Base-by-base conservation (phyloP, 371 early-diverging fungal species). In the Mortierella sp. region DNA sequence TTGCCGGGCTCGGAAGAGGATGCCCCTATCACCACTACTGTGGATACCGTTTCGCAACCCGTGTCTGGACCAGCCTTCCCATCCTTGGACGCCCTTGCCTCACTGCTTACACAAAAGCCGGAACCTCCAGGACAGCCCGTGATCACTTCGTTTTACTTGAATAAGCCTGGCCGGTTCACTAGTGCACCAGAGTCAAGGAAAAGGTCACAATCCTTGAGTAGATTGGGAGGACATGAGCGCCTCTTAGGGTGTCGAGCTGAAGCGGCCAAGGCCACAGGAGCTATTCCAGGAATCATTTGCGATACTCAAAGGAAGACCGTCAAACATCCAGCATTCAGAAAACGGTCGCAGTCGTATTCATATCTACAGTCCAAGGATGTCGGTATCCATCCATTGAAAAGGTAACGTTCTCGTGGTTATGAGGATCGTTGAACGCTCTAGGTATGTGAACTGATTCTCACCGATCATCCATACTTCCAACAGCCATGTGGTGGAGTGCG, bases 401-500 rank as follows among this genome's bases (percentile, higher is more conserved):
- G 63, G 67, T 61, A 49, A 28, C 2, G 1, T 4, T 51, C n/a
- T n/a, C n/a, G n/a, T n/a, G n/a, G n/a, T n/a, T n/a, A n/a, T n/a
- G n/a, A n/a, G n/a, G n/a, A n/a, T n/a, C n/a, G n/a, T n/a, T n/a
- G n/a, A n/a, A n/a, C n/a, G n/a, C n/a, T n/a, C n/a, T n/a, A n/a
- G n/a, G n/a, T n/a, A n/a, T n/a, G n/a, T n/a, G n/a, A n/a, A n/a
- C n/a, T n/a, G n/a, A n/a, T 7, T 34, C 34, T 34, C 34, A 34
- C 34, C 34, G 7, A 34, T 34, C 7, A 34, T 21, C n/a, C 2
- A 41, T 25, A 34, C 10, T 2, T 45, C 0, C 21, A 9, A 37
- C 25, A 73, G 74, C 25, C 22, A 67, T 3, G 67, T 63, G 24
- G 53, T 73, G 25, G 63, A 67, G 29, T 73, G 74, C 46, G 74